Evolutionary conservation across 345 rosid species (phyloP), one percentile per base, ranked within the genome.

Genomic region (Atalantia buxifolia): DNA sequence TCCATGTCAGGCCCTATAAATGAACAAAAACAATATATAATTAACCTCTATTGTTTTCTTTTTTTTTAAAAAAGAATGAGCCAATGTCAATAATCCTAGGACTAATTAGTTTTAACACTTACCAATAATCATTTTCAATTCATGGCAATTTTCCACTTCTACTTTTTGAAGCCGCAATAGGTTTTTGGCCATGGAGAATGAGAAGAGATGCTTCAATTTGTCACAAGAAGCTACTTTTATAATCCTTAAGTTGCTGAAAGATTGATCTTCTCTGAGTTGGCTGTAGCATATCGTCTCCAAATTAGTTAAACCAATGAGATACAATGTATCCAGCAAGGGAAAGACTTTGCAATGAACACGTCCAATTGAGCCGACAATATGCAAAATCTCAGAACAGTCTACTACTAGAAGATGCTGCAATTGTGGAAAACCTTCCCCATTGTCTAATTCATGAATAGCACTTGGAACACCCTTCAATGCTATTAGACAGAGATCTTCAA

Each of bases 221-320:
- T 28, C 9, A 25, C 84, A 84, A 9, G 4, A 31, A 5, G 12
- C 2, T 13, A 81, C 74, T 4, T 66, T 35, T 4, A 84, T 2
- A 6, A 28, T 21, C 50, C 28, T 69, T 18, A 81, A 45, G 16
- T 74, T 79, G 4, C 76, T 33, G 35, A 84, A 79, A 28, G 77
- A 76, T 8, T 67, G 40, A 12, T 25, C 48, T 2, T 19, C 10
- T 22, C 2, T 24, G 18, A 45, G 66, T 33, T n/a, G 66, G 2
- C 69, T 69, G 6, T 75, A n/a, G 18, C 60, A 79, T 8, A 84
- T 71, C 42, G 62, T 40, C 78, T 80, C 76, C 71, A 81, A 40
- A 25, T 27, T 55, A n/a, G 38, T 0, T 35, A 7, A 18, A n/a
- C 18, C 50, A 66, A 4, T 2, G 3, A 70, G 70, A 69, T 30